Conservation (phyloP, 192 early-diverging fungal genomes). For the Gonapodya sp. region DNA sequence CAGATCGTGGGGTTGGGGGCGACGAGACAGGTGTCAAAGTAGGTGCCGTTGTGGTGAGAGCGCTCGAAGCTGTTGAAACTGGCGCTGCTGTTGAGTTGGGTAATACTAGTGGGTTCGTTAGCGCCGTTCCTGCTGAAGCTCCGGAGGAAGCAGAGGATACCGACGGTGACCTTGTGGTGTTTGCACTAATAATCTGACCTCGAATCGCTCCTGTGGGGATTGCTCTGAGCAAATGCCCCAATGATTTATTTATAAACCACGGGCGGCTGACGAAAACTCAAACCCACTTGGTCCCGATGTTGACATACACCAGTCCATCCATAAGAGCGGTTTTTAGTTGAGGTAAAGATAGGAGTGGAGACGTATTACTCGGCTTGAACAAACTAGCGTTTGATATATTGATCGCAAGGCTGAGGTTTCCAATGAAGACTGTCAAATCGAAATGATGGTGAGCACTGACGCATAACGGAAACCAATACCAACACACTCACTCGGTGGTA, state of each 20-base stretch:
- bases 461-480: too few species aligned
- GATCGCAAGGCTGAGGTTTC: background rate
- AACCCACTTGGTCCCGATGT: background rate
- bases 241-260: too few species aligned
- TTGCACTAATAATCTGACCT: background rate
- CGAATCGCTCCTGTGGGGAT: background rate
- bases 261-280: too few species aligned
- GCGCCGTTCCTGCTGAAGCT: too few species aligned
- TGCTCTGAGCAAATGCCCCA: too few species aligned
- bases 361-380: background rate
- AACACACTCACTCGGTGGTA: background rate
- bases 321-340: background rate
- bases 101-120: background rate
- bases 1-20: too few species aligned
- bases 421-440: background rate
- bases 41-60: background rate
- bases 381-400: background rate
- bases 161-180: background rate
- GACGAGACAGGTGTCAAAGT: too few species aligned
- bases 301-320: background rate
- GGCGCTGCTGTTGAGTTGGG: conserved; percentile 1
- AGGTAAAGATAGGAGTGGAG: background rate
- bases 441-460: too few species aligned
- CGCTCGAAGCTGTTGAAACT: background rate
- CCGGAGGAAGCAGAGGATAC: background rate